Percentiles rank a stretch among this genome's conserved stretches.
Conservation (phyloP, 176 grass and related monocot genomes). For the Avena sativa region DNA sequence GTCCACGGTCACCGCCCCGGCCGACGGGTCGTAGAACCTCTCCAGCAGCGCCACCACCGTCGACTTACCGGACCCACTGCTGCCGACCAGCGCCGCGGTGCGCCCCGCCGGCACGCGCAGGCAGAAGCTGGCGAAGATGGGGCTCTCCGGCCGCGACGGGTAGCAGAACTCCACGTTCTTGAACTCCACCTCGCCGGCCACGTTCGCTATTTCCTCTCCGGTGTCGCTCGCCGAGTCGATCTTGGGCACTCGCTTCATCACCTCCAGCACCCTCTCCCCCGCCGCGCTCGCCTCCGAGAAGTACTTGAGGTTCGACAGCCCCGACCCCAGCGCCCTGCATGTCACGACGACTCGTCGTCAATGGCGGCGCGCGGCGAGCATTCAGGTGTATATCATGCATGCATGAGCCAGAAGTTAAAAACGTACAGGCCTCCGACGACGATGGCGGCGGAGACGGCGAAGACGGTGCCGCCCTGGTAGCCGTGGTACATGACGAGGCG, state of each 20-base stretch:
- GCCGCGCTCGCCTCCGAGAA: constrained; percentile 92
- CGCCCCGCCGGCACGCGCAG: constrained; percentile 79
- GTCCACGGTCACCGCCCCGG: constrained; percentile 73
- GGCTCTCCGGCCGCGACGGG: constrained; percentile 82
- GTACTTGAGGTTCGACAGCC: constrained; percentile 87
- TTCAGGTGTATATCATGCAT: background rate
- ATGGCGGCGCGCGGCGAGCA: constrained; percentile 17
- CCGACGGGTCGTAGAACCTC: constrained; percentile 85
- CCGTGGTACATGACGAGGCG: constrained; percentile 95
- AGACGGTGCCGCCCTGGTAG: constrained; percentile 79
- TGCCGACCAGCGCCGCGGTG: constrained; percentile 80
- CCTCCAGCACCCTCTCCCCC: constrained; percentile 63
- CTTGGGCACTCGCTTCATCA: constrained; percentile 79
- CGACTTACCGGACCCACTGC: constrained; percentile 88
- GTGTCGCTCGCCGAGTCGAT: constrained; percentile 80
- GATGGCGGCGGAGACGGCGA: constrained; percentile 68
- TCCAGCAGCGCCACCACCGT: constrained; percentile 94
- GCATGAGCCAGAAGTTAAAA: background rate
- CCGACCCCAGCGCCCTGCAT: constrained; percentile 80
- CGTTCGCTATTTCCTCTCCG: constrained; percentile 67
- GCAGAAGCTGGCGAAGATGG: constrained; percentile 80
- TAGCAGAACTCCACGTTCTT: constrained; percentile 81
- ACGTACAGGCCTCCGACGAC: constrained; percentile 80
- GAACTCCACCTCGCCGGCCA: constrained; percentile 87
- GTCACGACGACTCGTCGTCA: background rate